These are phyloP conservation scores for Saccharomyces pastorianus DNA, from an alignment of 1,139 yeast genomes.

Conservation along the genomic window DNA sequence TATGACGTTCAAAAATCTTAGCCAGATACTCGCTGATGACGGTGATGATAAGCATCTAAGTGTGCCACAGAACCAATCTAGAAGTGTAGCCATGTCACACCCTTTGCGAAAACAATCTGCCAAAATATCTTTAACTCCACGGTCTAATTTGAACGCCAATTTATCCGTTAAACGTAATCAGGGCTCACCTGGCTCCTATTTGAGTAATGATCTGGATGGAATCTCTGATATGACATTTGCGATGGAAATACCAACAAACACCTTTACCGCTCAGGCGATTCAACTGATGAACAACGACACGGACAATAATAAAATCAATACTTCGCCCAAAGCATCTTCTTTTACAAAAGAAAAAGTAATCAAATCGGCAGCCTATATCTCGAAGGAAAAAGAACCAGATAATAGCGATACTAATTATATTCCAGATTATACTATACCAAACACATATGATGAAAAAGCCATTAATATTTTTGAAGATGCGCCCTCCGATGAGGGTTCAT, in stretches of 20 bases:
- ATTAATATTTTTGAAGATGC: conserved; percentile 30
- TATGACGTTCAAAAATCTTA: conserved; percentile 24
- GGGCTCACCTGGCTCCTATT: not conserved
- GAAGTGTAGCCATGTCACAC: conserved; percentile 1
- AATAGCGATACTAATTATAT: conserved; percentile 5
- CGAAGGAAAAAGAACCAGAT: not conserved
- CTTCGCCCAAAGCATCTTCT: not conserved
- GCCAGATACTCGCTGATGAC: conserved; percentile 15
- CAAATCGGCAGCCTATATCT: not conserved
- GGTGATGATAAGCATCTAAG: conserved; percentile 1
- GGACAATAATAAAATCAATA: not conserved
- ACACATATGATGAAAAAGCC: conserved; percentile 8
- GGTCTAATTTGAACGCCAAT: conserved; percentile 10
- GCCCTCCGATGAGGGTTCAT: conserved; percentile 20
- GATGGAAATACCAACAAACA: conserved; percentile 24
- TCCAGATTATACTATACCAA: conserved; percentile 4
- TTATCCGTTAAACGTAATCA: conserved; percentile 5
- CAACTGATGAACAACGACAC: conserved; percentile 5
- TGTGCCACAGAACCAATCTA: not conserved
- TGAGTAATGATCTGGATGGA: conserved; percentile 9
- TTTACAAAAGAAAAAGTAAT: not conserved
- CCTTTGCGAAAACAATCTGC: conserved; percentile 15
- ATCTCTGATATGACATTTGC: conserved; percentile 26
- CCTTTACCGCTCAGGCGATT: conserved; percentile 27
- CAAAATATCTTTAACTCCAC: conserved; percentile 11